Base-by-base conservation (phyloP, 768 basidiomycete genomes). In the Phallus indusiatus region DNA sequence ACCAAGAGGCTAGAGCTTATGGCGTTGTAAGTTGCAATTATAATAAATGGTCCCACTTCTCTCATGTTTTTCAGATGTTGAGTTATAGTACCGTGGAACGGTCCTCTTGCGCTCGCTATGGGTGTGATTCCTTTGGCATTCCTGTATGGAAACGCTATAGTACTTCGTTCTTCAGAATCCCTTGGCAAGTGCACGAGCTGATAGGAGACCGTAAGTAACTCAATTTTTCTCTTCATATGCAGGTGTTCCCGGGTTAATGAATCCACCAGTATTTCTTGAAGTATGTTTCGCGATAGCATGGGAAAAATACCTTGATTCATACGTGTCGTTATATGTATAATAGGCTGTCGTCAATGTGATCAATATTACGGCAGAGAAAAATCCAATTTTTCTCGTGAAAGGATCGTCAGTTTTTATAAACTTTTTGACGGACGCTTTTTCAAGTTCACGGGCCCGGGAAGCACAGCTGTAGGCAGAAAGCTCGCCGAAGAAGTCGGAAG, bases 381-480 rank as follows among this genome's bases (percentile, higher is more conserved):
- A 78, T 0, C 79, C 82, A 1, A 62, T 65, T 0, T 64, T 78
- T 37, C 73, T 1, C 78, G 84, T 64, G 48, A 21, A 18, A 33
- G 1, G 22, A 52, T 35, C n/a, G n/a, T n/a, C n/a, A n/a, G n/a
- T n/a, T n/a, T n/a, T n/a, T n/a, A n/a, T n/a, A n/a, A n/a, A n/a
- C n/a, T n/a, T 28, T 28, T 42, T 28, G 28, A 28, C 9, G 28
- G 12, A 42, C 12, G 42, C 42, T 4, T 42, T 14, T 21, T 5
- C n/a, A 60, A 81, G 78, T 81, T 82, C 64, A 82, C 81, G 10
- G 82, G 82, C 64, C 82, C 81, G 10, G 82, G 82, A 3, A 80
- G 80, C 56, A 76, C 78, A 53, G 70, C 73, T 28, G 78, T 82
- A 8, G 82, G 81, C 11, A 73, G 71, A 58, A 75, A 80, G n/a